phyloP scores from a whole-genome alignment of 2,329 filamentous ascomycete species.

The Graphilbum sp. region DNA sequence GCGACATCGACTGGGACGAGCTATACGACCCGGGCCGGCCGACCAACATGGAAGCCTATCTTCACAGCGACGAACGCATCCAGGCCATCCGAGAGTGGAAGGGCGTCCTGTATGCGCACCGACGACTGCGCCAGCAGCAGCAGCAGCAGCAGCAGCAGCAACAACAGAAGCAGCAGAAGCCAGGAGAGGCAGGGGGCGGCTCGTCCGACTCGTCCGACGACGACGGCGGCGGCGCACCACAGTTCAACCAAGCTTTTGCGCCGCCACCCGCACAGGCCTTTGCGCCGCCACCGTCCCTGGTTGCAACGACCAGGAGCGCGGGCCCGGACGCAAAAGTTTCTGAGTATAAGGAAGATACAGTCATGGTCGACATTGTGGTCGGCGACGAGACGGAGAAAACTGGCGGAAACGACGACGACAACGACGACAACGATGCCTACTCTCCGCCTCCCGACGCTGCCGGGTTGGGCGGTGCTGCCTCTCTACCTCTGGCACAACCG shows the following conservation, averaged over 20 bases:
- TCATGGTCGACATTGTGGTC: no score
- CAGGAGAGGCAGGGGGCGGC: no score
- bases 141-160: constrained; percentile 27
- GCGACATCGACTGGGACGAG: constrained; percentile 65
- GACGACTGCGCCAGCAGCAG: constrained; percentile 27
- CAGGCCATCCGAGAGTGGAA: constrained; percentile 76
- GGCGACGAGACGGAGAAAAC: no score
- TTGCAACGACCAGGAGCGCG: no score
- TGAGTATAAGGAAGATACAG: no score
- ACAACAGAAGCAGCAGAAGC: no score
- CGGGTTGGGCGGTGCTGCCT: not conserved
- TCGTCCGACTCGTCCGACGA: constrained; percentile 13
- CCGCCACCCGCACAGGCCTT: constrained; percentile 21
- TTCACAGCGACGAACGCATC: constrained; percentile 69
- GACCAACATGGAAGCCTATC: constrained; percentile 72
- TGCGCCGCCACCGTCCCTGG: not conserved
- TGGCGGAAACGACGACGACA: constrained; percentile 25
- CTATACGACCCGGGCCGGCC: constrained; percentile 74
- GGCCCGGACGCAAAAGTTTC: no score
- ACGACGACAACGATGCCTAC: constrained; percentile 48
- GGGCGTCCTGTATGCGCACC: constrained; percentile 58
- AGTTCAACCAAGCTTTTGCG: constrained; percentile 26
- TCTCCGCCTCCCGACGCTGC: not conserved
- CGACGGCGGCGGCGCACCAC: constrained; percentile 12
- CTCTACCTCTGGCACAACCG: not conserved